Base-by-base conservation (phyloP, 768 basidiomycete genomes). In the Mycena amicta region DNA sequence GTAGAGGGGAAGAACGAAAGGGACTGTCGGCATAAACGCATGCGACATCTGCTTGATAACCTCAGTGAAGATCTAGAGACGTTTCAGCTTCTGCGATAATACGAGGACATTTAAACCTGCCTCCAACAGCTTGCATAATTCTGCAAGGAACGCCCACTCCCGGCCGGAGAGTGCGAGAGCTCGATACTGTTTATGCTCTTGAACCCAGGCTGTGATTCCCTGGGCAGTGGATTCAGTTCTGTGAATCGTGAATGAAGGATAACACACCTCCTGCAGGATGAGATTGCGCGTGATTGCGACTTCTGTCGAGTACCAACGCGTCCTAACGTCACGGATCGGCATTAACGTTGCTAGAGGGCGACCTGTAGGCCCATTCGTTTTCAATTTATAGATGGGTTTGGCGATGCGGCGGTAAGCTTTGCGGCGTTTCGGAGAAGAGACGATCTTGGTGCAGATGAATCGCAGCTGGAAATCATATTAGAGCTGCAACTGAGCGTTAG, bases 291-390 rank as follows among this genome's bases (percentile, higher is more conserved):
- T 29, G 37, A 74, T 71, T 72, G 74, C 74, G 3, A 69, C 69
- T 52, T 76, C 68, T 16, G 71, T 75, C 26, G 64, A 75, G 54
- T 75, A 74, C 75, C 74, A 75, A 5, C 71, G 54, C 0, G 71
- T 77, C 2, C 49, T 50, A 27, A 76, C 67, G 63, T 77, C 73
- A 4, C 66, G 64, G 4, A 75, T 65, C 11, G 71, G 70, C 67
- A 71, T 69, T 5, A 74, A 60, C 25, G 28, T 27, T 16, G 53
- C n/a, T n/a, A n/a, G n/a, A n/a, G n/a, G n/a, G n/a, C 59, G n/a
- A 59, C 55, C 3, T 31, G 23, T 12, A 12, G 47, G 22, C 47
- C 47, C n/a, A n/a, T 6, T 15, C 13, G 8, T 45, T 45, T 6
- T 8, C 43, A 45, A 8, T 6, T 23, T 28, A 23, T 13, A n/a